Percentiles rank a stretch among this genome's conserved stretches.
Evolutionary conservation across 2,329 filamentous ascomycete species (phyloP).

Genomic region (Spiromastix sp.): DNA sequence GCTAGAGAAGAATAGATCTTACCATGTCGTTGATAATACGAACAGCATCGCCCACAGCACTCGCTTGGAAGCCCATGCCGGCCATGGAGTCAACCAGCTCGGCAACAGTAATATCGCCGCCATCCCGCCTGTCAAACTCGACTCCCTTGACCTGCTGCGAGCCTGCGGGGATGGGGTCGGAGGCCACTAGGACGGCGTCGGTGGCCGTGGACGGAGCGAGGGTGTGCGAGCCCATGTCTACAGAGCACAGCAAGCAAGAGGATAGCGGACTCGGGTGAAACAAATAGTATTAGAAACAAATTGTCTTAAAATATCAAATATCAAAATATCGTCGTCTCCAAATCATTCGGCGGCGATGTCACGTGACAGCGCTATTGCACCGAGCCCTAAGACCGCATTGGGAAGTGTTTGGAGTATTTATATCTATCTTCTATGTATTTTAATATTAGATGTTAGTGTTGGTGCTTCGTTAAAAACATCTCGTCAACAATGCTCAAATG

Average conservation of each 20-base stretch:
- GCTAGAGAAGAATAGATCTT: conserved; percentile 15
- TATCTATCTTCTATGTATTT: too few relatives aligned
- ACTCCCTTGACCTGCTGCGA: conserved; percentile 79
- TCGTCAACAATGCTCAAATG: too few relatives aligned
- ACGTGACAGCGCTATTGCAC: too few relatives aligned
- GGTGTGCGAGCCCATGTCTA: conserved; percentile 10
- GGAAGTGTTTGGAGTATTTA: too few relatives aligned
- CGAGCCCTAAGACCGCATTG: too few relatives aligned
- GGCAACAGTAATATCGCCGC: conserved; percentile 66
- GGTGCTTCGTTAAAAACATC: too few relatives aligned
- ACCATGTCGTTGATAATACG: conserved; percentile 96
- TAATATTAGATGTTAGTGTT: too few relatives aligned
- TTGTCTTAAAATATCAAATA: too few relatives aligned
- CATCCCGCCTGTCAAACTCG: conserved; percentile 75
- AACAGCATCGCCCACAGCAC: conserved; percentile 73
- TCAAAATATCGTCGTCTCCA: too few relatives aligned
- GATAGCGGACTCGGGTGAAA: background rate
- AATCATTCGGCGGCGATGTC: too few relatives aligned
- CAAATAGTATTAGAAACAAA: too few relatives aligned
- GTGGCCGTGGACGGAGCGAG: conserved; percentile 51
- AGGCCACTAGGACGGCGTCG: conserved; percentile 75
- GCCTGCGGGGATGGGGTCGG: conserved; percentile 67
- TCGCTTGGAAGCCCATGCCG: conserved; percentile 77
- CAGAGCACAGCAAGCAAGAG: background rate
- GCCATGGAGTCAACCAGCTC: conserved; percentile 75